Evolutionary conservation across 2,329 filamentous ascomycete genomes (phyloP), one percentile per base, ranked within the genome.

Genomic region (Hypoxylon sp.): DNA sequence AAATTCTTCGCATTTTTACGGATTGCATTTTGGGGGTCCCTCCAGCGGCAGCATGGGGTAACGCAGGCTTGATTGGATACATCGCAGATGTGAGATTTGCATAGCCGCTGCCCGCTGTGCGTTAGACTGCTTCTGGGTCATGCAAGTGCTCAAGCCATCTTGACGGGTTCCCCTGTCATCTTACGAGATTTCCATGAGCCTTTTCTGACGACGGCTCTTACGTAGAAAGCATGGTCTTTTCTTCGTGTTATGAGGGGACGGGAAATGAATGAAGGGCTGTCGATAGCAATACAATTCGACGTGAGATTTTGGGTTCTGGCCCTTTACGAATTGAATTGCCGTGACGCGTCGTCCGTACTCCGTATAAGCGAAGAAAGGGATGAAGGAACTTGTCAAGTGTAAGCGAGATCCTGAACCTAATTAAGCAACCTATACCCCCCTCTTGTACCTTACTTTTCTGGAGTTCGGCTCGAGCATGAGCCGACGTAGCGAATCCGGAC

Each of bases 21-120:
- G 55, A 63, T 60, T 57, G 68, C 59, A 73, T 62, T 64, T 63
- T 63, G 71, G 70, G 67, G 67, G 63, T 58, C 60, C 64, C 50
- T 49, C 43, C 61, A 67, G 58, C 55, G 66, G 60, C 67, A 63
- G 69, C 71, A 74, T 76, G 74, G 75, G 73, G 74, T 74, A 75
- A 70, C 65, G 46, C 66, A 58, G 56, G 38, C 70, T 64, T 74
- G 73, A 75, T 77, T 76, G 75, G 76, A 38, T 63, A 68, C 61
- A 67, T 70, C 58, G 57, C 66, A 74, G 71, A 71, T 74, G 72
- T 74, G 68, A 72, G 75, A 76, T 75, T 74, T 78, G 77, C 76
- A 79, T 79, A 78, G 75, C 76, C 77, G 77, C 76, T 75, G 77
- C 75, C 76, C 75, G 76, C 75, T 73, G 76, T 78, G 77, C 77